phyloP scores from a whole-genome alignment of 2,329 filamentous ascomycete genomes.

The Paecilomyces formosus region DNA sequence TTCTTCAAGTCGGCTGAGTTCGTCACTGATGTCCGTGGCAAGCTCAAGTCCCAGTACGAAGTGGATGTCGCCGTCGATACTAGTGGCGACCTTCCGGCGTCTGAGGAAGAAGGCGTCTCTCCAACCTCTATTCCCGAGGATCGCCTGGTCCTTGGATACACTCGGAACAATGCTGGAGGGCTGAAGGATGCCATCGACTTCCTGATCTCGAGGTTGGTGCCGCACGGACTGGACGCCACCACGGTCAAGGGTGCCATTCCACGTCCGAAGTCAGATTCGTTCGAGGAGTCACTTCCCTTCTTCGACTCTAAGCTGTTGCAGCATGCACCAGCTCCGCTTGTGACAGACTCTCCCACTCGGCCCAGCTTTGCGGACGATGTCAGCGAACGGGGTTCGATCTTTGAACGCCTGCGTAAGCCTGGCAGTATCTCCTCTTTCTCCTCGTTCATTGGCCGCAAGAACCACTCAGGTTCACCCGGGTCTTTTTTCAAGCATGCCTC shows the following conservation, averaged over 20 bases:
- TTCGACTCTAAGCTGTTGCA: slow-evolving; percentile 96
- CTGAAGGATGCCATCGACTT: slow-evolving; percentile 95
- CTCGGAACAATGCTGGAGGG: slow-evolving; percentile 91
- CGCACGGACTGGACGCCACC: slow-evolving; percentile 78
- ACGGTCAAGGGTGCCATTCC: slow-evolving; percentile 92
- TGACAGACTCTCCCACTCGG: slow-evolving; percentile 83
- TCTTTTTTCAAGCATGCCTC: slow-evolving; percentile 90
- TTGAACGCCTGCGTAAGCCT: slow-evolving; percentile 89
- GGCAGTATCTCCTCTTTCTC: slow-evolving; percentile 91
- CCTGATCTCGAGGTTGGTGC: slow-evolving; percentile 75
- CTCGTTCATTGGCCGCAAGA: slow-evolving; percentile 95
- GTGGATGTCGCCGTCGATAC: slow-evolving; percentile 72
- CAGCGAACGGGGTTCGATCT: slow-evolving; percentile 72
- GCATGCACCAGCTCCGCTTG: slow-evolving; percentile 72
- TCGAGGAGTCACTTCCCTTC: slow-evolving; percentile 92
- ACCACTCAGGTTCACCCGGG: slow-evolving; percentile 76
- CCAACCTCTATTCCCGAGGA: slow-evolving; percentile 43
- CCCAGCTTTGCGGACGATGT: slow-evolving; percentile 74
- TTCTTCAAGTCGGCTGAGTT: slow-evolving; percentile 80
- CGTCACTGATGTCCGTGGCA: slow-evolving; percentile 67
- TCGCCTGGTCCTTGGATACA: slow-evolving; percentile 69
- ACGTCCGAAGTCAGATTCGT: slow-evolving; percentile 96
- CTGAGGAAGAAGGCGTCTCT: slow-evolving; percentile 32
- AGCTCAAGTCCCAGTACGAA: slow-evolving; percentile 85
- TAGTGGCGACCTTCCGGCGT: slow-evolving; percentile 20